Base-by-base conservation (phyloP, 2,329 filamentous ascomycete species). In the Xylariaceae sp. region DNA sequence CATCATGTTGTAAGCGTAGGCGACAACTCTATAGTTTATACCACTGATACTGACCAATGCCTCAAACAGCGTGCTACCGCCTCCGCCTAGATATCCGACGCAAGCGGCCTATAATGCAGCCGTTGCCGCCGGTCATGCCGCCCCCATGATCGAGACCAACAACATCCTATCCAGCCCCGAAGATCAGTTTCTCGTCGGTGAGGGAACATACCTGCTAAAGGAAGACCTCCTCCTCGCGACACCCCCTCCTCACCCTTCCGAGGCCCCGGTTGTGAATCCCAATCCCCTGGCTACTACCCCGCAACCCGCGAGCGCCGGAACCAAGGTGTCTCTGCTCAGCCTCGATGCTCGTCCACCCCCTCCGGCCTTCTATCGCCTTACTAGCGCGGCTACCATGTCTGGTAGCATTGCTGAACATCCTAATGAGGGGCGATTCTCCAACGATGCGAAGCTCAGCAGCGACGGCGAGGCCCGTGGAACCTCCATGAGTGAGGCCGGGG, bases 181-280 rank as follows among this genome's bases (percentile, higher is more conserved):
- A 58, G 88, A 89, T 67, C 88, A 94, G 64, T 84, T 98, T 56
- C 82, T 95, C 35, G 90, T 92, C 38, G 93, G 92, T 66, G 93
- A 98, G 82, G 93, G 91, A 60, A 92, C 88, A 50, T 98, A 98
- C 62, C 77, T 87, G 19, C 79, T 97, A 35, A 86, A 90, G 65
- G 92, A 98, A 68, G 88, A 95, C 64, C 73, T 98, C 22, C 86
- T 90, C 56, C 83, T 98, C 46, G 92, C 93, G 36, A 96, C 91
- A 25, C 93, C 93, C 45, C 92, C 92, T 52, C 91, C 91, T 12
- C 93, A 98, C 68, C 93, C 93, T 19, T 95, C 91, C 50, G 93
- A 98, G 73, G 84, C 88, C 11, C 91, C 90, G 19, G 71, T 91
- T 33, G 71, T 86, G 47, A 96, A 94, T 62, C 86, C 88, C 36